Evolutionary conservation across 2,329 filamentous ascomycete species (phyloP).

Genomic region (Ascochyta viciae-villosae): DNA sequence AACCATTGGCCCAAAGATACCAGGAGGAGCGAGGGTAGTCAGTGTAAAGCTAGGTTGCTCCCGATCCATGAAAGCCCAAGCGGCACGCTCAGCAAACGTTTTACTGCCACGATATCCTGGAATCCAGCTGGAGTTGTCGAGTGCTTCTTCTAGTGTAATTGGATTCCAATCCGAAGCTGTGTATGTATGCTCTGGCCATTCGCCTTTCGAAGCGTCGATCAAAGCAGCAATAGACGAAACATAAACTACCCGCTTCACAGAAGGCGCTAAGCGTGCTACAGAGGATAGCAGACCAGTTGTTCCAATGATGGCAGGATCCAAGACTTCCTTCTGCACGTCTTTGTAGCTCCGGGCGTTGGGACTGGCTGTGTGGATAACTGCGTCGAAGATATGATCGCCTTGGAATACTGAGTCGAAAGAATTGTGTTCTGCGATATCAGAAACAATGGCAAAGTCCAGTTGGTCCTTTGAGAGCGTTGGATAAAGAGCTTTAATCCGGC

Average conservation of each 20-base stretch:
- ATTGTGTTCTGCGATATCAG: constrained; percentile 70
- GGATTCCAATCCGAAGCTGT: constrained; percentile 62
- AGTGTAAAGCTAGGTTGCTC: constrained; percentile 55
- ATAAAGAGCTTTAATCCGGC: constrained; percentile 61
- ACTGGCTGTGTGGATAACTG: constrained; percentile 55
- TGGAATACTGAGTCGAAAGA: constrained; percentile 67
- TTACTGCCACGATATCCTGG: constrained; percentile 59
- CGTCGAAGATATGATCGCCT: constrained; percentile 68
- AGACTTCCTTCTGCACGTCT: constrained; percentile 65
- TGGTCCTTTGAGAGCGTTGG: constrained; percentile 57
- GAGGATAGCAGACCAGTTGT: constrained; percentile 65
- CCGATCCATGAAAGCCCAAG: constrained; percentile 56
- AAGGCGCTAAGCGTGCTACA: constrained; percentile 63
- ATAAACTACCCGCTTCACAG: constrained; percentile 73
- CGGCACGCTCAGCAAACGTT: constrained; percentile 62
- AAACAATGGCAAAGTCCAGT: constrained; percentile 70
- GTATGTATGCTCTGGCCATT: constrained; percentile 54
- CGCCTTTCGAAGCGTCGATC: constrained; percentile 60
- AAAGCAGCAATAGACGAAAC: constrained; percentile 70
- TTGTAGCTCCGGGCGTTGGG: constrained; percentile 75
- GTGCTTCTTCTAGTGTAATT: constrained; percentile 56
- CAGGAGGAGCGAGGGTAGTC: constrained; percentile 53
- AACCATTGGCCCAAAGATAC: constrained; percentile 54
- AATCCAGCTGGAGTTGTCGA: constrained; percentile 39
- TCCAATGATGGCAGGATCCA: constrained; percentile 67